A percentile compares a stretch with the other conserved stretches of the same genome.
These are phyloP conservation scores for Cercospora zeina DNA, from an alignment of 2,329 filamentous ascomycete genomes.

Conservation along the genomic window DNA sequence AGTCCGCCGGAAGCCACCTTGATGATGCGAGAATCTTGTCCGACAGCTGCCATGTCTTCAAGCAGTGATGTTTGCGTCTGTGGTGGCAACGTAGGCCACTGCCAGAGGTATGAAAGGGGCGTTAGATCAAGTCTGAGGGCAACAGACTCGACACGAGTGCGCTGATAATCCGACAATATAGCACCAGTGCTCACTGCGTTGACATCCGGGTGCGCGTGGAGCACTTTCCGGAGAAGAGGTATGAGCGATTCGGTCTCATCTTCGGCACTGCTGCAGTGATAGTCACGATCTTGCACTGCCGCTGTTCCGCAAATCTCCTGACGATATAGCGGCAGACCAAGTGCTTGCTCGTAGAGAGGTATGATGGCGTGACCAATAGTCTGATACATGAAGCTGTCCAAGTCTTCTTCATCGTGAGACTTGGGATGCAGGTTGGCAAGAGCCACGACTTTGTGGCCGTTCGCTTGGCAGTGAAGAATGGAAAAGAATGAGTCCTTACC, in stretches of 20 bases:
- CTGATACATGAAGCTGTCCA: constrained; percentile 99
- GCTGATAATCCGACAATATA: constrained; percentile 92
- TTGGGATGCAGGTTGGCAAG: constrained; percentile 81
- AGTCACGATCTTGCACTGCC: constrained; percentile 70
- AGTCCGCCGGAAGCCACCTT: constrained; percentile 92
- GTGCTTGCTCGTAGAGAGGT: constrained; percentile 76
- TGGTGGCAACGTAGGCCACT: constrained; percentile 73
- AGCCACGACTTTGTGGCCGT: constrained; percentile 82
- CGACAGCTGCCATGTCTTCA: constrained; percentile 74
- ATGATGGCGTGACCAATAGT: constrained; percentile 88
- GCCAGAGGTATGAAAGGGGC: constrained; percentile 88
- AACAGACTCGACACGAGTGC: constrained; percentile 91
- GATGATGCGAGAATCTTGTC: constrained; percentile 85
- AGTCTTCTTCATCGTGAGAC: constrained; percentile 53
- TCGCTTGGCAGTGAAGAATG: constrained; percentile 81
- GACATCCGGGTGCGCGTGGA: constrained; percentile 69
- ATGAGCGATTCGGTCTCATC: constrained; percentile 91
- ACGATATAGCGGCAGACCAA: constrained; percentile 81
- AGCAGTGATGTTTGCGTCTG: constrained; percentile 59
- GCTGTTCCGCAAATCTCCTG: constrained; percentile 71
- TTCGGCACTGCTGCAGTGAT: constrained; percentile 48
- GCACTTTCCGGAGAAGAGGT: constrained; percentile 68
- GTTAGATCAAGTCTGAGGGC: constrained; percentile 78
- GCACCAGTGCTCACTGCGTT: constrained; percentile 89
- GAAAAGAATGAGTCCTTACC: constrained; percentile 97